Base-by-base conservation (phyloP, 768 basidiomycete genomes). In the Mycena pura region DNA sequence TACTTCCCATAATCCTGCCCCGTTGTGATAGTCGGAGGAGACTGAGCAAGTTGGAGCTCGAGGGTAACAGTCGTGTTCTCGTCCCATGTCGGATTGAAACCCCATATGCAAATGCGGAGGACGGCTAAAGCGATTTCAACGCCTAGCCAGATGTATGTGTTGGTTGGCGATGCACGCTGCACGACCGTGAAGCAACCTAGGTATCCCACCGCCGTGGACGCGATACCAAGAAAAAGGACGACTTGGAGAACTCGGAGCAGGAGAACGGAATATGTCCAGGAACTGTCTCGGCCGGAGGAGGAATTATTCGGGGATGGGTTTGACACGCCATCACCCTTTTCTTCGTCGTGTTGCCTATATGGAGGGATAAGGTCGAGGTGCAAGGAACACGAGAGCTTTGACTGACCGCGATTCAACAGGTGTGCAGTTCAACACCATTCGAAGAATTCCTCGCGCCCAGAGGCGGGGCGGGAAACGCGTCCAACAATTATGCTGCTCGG, bases 161-260 rank as follows among this genome's bases (percentile, higher is more conserved):
- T 38, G 11, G 14, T 34, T 13, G 52, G 0, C 2, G 36, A 21
- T 1, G 53, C 40, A 38, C n/a, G 13, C 24, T 61, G 60, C 5
- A 61, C 60, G 3, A 55, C 29, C 1, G 45, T 61, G 52, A 61
- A 61, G 27, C 60, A 61, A 1, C 60, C 60, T 15, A 61, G 21
- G 28, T 61, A 61, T 24, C 31, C 60, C 13, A 48, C 52, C 1
- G 22, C 52, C 6, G 60, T 48, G 17, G 45, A 32, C 1, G 6
- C 45, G 28, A 36, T 29, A 22, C 34, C 45, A n/a, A 55, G 3
- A 10, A 40, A 31, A 5, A 61, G 46, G 7, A 47, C 10, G 19
- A 28, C 13, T 38, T 45, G 50, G 41, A 48, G 50, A n/a, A n/a
- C n/a, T n/a, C n/a, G n/a, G n/a, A n/a, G n/a, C n/a, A n/a, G n/a